Percentiles rank a stretch among this genome's conserved stretches.
phyloP scores from a whole-genome alignment of 1,284 basidiomycete species.

The Pyrrhoderma lamaoense region DNA sequence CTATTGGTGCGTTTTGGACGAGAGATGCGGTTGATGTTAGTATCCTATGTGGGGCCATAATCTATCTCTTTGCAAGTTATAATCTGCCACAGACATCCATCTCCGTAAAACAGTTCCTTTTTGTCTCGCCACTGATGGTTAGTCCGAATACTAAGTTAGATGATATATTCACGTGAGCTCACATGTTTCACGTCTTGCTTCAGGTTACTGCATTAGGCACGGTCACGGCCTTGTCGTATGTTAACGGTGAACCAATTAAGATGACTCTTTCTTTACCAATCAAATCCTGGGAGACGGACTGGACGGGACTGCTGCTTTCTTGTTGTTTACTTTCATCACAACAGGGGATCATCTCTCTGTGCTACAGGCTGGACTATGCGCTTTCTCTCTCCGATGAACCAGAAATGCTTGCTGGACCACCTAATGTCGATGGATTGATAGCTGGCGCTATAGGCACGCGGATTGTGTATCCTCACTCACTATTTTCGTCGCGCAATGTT shows the following conservation, averaged over 20 bases:
- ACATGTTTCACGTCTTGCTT: not conserved
- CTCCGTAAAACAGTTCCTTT: not conserved
- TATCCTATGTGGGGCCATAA: conserved; percentile 4
- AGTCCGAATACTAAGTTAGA: not conserved
- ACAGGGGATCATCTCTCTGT: conserved; percentile 2
- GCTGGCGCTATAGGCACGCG: not conserved
- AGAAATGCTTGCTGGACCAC: conserved; percentile 6
- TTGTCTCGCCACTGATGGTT: not conserved
- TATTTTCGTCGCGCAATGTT: not conserved
- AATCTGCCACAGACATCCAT: not conserved
- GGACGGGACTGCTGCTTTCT: conserved; percentile 2
- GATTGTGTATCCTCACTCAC: not conserved
- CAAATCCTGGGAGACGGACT: not conserved
- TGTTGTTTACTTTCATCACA: not conserved
- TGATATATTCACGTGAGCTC: not conserved
- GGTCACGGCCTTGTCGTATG: no score
- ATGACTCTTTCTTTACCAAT: not conserved
- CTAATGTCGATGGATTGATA: not conserved
- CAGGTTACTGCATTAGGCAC: no score
- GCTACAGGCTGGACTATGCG: conserved; percentile 8
- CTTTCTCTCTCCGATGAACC: not conserved
- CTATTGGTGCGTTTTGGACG: not conserved
- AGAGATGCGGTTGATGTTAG: not conserved
- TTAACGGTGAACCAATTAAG: not conserved
- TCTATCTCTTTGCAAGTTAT: conserved; percentile 5